Evolutionary conservation across 2,329 filamentous ascomycete species (phyloP).

Genomic region (Nigrospora sphaerica): DNA sequence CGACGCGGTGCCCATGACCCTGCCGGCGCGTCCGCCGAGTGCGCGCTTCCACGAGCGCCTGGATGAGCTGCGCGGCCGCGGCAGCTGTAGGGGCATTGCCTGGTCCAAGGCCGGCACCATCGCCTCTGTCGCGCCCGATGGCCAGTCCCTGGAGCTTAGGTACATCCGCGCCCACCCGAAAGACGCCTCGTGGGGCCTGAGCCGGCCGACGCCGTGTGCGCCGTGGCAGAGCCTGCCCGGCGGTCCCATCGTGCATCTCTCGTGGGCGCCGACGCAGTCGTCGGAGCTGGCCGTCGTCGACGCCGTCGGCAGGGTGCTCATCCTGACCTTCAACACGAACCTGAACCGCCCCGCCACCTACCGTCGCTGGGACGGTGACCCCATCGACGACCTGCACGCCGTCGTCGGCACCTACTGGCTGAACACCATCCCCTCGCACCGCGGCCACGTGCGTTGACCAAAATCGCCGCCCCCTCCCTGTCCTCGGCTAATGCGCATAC

Average conservation of each 20-base stretch:
- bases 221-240: conserved; percentile 56
- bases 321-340: conserved; percentile 64
- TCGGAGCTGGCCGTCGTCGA: conserved; percentile 82
- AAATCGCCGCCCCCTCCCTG: conserved; percentile 6
- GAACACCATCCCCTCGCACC: conserved; percentile 42
- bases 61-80: conserved; percentile 67
- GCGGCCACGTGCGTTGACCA: conserved; percentile 4
- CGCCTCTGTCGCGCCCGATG: conserved; percentile 70
- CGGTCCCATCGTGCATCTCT: conserved; percentile 68
- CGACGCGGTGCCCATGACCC: conserved; percentile 53
- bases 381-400: conserved; percentile 65
- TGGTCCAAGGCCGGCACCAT: conserved; percentile 89
- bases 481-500: background rate
- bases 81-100: conserved; percentile 73
- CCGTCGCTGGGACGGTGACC: conserved; percentile 59
- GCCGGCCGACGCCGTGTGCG: conserved; percentile 59
- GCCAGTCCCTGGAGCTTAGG: conserved; percentile 62
- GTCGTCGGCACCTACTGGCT: conserved; percentile 87
- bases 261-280: conserved; percentile 66
- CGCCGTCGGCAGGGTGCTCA: conserved; percentile 66
- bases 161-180: conserved; percentile 63
- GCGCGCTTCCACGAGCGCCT: conserved; percentile 67
- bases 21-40: conserved; percentile 43
- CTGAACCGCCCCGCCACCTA: conserved; percentile 64
- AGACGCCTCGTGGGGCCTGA: conserved; percentile 69